These are phyloP conservation scores for Globisporangium lucens DNA, from an alignment of 352 stramenopile species.

Conservation along the genomic window DNA sequence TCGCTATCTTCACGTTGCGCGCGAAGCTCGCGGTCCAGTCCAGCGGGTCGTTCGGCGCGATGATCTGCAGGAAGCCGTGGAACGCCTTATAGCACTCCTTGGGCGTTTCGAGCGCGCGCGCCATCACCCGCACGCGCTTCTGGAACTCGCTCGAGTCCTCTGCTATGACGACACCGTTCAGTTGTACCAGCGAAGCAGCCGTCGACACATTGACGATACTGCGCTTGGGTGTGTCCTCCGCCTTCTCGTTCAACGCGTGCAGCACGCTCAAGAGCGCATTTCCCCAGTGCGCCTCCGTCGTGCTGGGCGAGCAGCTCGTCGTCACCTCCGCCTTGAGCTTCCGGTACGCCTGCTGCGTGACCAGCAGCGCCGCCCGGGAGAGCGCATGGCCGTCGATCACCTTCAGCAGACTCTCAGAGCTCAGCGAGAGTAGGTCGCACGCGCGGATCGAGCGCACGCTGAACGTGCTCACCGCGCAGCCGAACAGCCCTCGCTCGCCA, in stretches of 20 bases:
- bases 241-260: not conserved
- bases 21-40: conserved; percentile 16
- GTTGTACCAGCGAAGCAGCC: not conserved
- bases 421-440: no score
- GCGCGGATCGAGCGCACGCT: no score
- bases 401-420: conserved; percentile 13
- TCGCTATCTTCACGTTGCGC: not conserved
- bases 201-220: not conserved
- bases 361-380: not conserved
- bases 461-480: no score
- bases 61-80: conserved; percentile 13
- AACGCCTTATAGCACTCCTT: conserved; percentile 13
- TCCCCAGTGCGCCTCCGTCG: conserved; percentile 11
- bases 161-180: not conserved
- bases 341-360: conserved; percentile 7
- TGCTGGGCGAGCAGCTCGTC: not conserved
- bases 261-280: not conserved
- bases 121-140: not conserved
- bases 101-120: not conserved
- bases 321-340: conserved; percentile 9
- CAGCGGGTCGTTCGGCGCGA: conserved; percentile 13
- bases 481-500: no score
- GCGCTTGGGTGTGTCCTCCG: not conserved
- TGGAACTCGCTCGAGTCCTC: not conserved
- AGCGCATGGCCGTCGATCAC: conserved; percentile 7